Evolutionary conservation across 805 yeast species (phyloP), one percentile per base, ranked within the genome.

Genomic region (Phaffomyces antillensis): DNA sequence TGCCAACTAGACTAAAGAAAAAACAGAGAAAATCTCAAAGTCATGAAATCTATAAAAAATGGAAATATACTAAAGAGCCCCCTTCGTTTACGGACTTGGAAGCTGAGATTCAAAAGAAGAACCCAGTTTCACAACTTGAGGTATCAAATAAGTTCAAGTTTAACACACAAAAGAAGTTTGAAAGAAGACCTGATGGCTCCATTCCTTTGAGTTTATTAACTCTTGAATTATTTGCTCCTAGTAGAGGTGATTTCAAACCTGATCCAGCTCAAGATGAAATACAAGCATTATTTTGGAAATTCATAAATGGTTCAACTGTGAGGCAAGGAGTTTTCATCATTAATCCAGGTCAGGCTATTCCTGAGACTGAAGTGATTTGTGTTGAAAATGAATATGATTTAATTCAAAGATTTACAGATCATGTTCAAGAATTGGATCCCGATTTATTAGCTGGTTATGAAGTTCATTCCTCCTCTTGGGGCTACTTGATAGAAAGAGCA

Each of bases 391-490:
- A 91, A 55, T 47, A 61, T 2, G 78, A 72, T 7, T 68, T 86
- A 77, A 59, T 89, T 2, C 65, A 71, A 9, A 71, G 71, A 7
- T 64, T 91, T 9, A 64, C 80, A 0, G 69, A 72, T 2, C 50
- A 83, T 15, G 80, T 86, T 0, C 73, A 79, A 17, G 52, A 67
- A 2, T 70, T 79, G 42, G 98, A 93, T 58, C 97, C 98, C 0
- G 99, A 93, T 60, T 77, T 93, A 28, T 57, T 93, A 7, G 73
- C 86, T 0, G 98, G 97, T 0, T 93, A 75, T 60, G 99, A 93
- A 56, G 73, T 87, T 7, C 85, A 87, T 50, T 66, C 81, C 1
- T 55, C 75, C 0, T 86, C 97, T 0, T 91, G 98, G 98, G 98
- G 99, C 0, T 93, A 86, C 55, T 43, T 90, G 0, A 71, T 86